phyloP scores from a whole-genome alignment of 805 yeast species.

The Yarrowia hollandica region DNA sequence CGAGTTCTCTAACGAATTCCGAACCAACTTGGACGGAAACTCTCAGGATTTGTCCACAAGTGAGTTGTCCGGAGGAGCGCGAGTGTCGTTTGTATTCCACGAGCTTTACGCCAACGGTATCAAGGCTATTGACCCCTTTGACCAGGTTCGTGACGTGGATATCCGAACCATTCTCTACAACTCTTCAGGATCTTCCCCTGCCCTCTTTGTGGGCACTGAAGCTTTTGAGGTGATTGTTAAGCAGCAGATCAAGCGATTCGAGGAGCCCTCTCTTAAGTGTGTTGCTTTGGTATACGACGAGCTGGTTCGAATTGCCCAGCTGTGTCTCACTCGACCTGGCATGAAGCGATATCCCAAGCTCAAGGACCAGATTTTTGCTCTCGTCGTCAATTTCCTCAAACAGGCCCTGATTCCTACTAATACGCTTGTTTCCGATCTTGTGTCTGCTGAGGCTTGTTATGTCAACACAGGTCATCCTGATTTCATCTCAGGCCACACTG shows the following conservation, averaged over 20 bases:
- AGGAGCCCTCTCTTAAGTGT: constrained; percentile 89
- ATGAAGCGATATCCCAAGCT: constrained; percentile 90
- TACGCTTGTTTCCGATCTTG: constrained; percentile 78
- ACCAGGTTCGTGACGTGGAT: constrained; percentile 91
- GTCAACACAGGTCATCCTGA: constrained; percentile 98
- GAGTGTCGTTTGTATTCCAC: constrained; percentile 96
- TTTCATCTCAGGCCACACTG: constrained; percentile 89
- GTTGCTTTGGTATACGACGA: constrained; percentile 92
- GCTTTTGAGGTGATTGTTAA: constrained; percentile 94
- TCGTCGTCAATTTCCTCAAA: constrained; percentile 77
- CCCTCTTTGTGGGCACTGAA: constrained; percentile 93
- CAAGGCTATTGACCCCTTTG: constrained; percentile 89
- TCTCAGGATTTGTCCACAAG: constrained; percentile 83
- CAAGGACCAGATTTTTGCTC: constrained; percentile 80
- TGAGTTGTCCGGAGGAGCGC: constrained; percentile 96
- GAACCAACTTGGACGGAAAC: constrained; percentile 89
- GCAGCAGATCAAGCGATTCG: constrained; percentile 89
- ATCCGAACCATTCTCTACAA: constrained; percentile 96
- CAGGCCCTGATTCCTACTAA: constrained; percentile 83
- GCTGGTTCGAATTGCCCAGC: constrained; percentile 84
- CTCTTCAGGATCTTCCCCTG: constrained; percentile 94
- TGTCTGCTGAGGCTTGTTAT: constrained; percentile 83
- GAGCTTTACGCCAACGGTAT: constrained; percentile 95
- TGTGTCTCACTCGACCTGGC: constrained; percentile 76
- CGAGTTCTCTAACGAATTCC: constrained; percentile 89